Evolutionary conservation across 768 basidiomycete genomes (phyloP), one percentile per base, ranked within the genome.

Genomic region (Leucogyrophana mollusca): DNA sequence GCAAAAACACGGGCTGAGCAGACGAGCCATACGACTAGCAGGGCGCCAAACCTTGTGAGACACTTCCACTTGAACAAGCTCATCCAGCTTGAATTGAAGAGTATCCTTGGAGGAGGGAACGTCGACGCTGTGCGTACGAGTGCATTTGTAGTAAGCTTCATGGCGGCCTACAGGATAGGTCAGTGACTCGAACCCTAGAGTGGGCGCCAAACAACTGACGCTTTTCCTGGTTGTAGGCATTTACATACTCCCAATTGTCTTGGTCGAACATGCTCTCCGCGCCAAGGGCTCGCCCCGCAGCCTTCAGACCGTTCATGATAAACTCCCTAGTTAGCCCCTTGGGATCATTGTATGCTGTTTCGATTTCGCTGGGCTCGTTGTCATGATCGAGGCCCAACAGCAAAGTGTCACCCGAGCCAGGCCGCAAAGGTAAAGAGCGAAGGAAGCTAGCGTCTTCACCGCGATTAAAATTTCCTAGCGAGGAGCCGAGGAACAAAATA

Each of bases 341-440:
- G 4, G 73, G 70, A 55, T 96, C 94, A 56, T 95, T 86, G 67
- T 97, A 97, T 0, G 94, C 94, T 16, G 71, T 62, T 60, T 94
- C 90, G 45, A 98, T 87, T 50, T 78, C 70, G n/a, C 67, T 61
- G 45, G 75, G 74, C 30, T 78, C 78, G 53, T 89, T 86, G 60
- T 86, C 79, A 46, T 92, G 90, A 64, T 98, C 95, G 35, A 98
- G 68, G n/a, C 94, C 94, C 9, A 99, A 74, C 2, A 97, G 70
- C 7, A 97, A 73, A 0, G 90, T 95, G 62, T 96, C 94, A 2
- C 83, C 84, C 16, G 70, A 73, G 5, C 83, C 78, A 9, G 87
- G 69, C 11, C 86, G 81, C 20, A 97, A 72, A 4, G 94, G 94
- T 22, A 97, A 69, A 2, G 82, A 80, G 6, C 74, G 73, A 41